These are phyloP conservation scores for Cerioporus squamosus DNA, from an alignment of 1,284 basidiomycete species.

Conservation along the genomic window DNA sequence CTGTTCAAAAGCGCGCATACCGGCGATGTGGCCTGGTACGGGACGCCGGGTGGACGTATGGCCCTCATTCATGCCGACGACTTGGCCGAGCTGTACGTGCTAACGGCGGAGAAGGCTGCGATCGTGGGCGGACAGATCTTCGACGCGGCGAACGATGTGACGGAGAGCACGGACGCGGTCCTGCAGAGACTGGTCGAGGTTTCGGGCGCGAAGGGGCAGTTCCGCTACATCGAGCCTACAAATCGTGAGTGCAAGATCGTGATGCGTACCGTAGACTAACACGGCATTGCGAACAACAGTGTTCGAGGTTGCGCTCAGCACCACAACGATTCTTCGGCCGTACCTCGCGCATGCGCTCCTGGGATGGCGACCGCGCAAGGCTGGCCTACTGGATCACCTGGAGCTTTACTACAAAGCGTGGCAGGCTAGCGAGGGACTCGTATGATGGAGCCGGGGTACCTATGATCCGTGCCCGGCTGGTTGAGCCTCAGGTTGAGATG, in stretches of 20 bases:
- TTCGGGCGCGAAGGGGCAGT: constrained; percentile 41
- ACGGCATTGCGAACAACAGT: constrained; percentile 13
- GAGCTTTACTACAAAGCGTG: constrained; percentile 48
- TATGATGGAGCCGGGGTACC: not conserved
- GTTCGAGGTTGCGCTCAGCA: constrained; percentile 38
- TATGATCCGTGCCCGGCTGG: too few relatives aligned
- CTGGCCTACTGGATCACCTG: constrained; percentile 49
- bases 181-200: constrained; percentile 47
- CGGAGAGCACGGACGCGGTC: constrained; percentile 50
- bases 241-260: constrained; percentile 37
- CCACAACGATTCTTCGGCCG: constrained; percentile 42
- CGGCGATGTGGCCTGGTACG: constrained; percentile 44
- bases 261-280: not conserved
- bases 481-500: too few relatives aligned
- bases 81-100: constrained; percentile 51
- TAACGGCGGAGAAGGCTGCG: constrained; percentile 46
- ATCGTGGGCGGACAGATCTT: constrained; percentile 49
- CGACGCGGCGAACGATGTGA: constrained; percentile 48
- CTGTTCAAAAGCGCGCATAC: constrained; percentile 43
- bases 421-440: constrained; percentile 34
- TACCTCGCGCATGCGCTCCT: constrained; percentile 49
- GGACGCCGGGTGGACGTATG: constrained; percentile 44
- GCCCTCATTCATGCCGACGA: constrained; percentile 54
- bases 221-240: constrained; percentile 36
- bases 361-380: constrained; percentile 51